These are phyloP conservation scores for Phytophthora parvispora DNA, from an alignment of 352 stramenopile genomes.

Conservation along the genomic window DNA sequence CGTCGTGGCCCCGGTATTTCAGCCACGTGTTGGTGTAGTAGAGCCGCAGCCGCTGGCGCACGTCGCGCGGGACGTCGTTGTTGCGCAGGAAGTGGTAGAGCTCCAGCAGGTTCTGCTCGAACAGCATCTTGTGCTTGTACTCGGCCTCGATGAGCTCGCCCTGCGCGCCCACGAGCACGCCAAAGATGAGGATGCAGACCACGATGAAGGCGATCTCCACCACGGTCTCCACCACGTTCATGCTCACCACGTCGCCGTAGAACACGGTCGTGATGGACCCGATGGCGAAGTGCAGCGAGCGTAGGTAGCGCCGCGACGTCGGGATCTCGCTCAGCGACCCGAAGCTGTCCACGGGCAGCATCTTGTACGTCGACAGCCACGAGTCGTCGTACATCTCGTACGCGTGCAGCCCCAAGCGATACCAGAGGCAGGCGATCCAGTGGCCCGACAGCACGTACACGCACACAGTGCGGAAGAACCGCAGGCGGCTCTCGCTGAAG, in stretches of 20 bases:
- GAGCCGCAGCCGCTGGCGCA: conserved; percentile 59
- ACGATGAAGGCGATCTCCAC: conserved; percentile 71
- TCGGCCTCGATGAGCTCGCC: conserved; percentile 68
- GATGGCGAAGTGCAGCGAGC: conserved; percentile 65
- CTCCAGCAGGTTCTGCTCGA: conserved; percentile 76
- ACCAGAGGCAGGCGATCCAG: conserved; percentile 83
- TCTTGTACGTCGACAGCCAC: conserved; percentile 65
- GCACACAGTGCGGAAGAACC: conserved; percentile 57
- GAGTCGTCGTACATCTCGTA: conserved; percentile 59
- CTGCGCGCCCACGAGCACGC: conserved; percentile 71
- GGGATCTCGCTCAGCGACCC: conserved; percentile 50
- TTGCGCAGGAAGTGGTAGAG: conserved; percentile 68
- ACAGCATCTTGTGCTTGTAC: conserved; percentile 77
- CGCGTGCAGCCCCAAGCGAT: conserved; percentile 52
- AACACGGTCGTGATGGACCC: conserved; percentile 80
- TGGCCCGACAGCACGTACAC: conserved; percentile 69
- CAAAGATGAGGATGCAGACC: conserved; percentile 77
- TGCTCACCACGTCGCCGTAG: conserved; percentile 74
- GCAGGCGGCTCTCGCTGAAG: conserved; percentile 57
- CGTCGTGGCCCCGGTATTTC: conserved; percentile 69
- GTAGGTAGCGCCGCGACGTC: conserved; percentile 57
- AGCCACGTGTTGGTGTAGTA: conserved; percentile 84
- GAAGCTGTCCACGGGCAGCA: conserved; percentile 63
- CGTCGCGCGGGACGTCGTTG: conserved; percentile 63
- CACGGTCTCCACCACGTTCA: conserved; percentile 68